Base-by-base conservation (phyloP, 306 rosid species). In the Herpetospermum pedunculosum region DNA sequence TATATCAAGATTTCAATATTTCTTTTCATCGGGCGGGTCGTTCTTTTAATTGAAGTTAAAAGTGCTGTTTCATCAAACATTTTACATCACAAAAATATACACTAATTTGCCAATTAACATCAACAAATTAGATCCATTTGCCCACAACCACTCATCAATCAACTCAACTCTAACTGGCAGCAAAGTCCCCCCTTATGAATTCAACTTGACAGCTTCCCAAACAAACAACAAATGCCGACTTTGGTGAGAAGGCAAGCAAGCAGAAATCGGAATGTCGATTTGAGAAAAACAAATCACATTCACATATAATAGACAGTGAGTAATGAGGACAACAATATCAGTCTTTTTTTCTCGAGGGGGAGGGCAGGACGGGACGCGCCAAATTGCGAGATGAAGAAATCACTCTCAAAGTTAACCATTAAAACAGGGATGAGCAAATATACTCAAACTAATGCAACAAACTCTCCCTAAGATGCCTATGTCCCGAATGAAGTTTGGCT, bases 371-470 rank as follows among this genome's bases (percentile, higher is more conserved):
- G 73, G 30, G 52, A 13, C 3, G 15, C 1, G 1, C 28, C 29
- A 0, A 63, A 63, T n/a, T 35, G 26, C 18, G 3, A 16, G 65
- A 35, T 5, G 29, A 38, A 2, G 71, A 64, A 64, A 64, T 32
- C 49, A 38, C 49, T 64, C 71, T 68, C 35, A 46, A 43, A 43
- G 54, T 64, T 14, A 6, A 68, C 73, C 32, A 43, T 68, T 43
- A 41, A 40, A 68, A n/a, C 25, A 44, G 57, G 74, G 74, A 44
- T 46, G 74, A 46, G 41, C 41, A 46, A 15, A 44, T 47, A 25
- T 16, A 69, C 74, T 70, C 57, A 46, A 44, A 70, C 74, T 70
- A 70, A 70, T 29, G 25, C 40, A 75, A 59, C 71, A 60, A 62
- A 75, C 43, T 43, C 44, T 60, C 60, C 72, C 43, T n/a, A 26